Evolutionary conservation across 495 filamentous ascomycete genomes (phyloP).

Genomic region (Talaromyces trachyspermus): DNA sequence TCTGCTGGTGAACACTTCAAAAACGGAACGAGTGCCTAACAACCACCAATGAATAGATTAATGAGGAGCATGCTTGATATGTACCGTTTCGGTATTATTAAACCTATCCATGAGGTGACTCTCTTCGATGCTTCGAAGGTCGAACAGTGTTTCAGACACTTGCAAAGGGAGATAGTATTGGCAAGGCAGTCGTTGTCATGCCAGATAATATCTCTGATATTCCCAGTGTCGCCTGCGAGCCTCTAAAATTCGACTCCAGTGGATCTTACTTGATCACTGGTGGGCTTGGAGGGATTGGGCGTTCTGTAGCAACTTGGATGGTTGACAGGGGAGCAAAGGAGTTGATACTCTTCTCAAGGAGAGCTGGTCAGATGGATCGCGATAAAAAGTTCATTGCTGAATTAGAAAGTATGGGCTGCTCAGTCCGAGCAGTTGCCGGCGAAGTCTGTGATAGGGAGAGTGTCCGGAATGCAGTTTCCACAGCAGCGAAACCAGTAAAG

Average conservation of each 20-base stretch:
- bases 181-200: too few species aligned
- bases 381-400: constrained; percentile 29
- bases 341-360: constrained; percentile 45
- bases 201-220: too few species aligned
- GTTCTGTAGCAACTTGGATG: constrained; percentile 47
- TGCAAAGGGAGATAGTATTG: too few species aligned
- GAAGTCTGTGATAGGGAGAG: constrained; percentile 17
- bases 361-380: background rate
- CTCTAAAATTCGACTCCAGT: constrained; percentile 12
- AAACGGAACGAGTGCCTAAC: too few species aligned
- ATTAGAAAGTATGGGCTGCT: constrained; percentile 24
- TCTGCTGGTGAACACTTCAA: too few species aligned
- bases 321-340: constrained; percentile 42
- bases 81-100: too few species aligned
- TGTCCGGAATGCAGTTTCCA: constrained; percentile 16
- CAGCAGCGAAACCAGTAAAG: constrained; percentile 16
- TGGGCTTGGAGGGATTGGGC: constrained; percentile 50
- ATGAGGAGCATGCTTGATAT: too few species aligned
- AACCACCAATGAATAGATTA: too few species aligned
- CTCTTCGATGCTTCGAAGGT: too few species aligned
- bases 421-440: too few species aligned
- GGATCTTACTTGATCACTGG: constrained; percentile 49
- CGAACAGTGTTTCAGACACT: too few species aligned
- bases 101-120: too few species aligned
- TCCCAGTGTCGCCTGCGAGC: background rate